These are phyloP conservation scores for Eucalyptus viminalis DNA, from an alignment of 345 rosid genomes.

Conservation along the genomic window DNA sequence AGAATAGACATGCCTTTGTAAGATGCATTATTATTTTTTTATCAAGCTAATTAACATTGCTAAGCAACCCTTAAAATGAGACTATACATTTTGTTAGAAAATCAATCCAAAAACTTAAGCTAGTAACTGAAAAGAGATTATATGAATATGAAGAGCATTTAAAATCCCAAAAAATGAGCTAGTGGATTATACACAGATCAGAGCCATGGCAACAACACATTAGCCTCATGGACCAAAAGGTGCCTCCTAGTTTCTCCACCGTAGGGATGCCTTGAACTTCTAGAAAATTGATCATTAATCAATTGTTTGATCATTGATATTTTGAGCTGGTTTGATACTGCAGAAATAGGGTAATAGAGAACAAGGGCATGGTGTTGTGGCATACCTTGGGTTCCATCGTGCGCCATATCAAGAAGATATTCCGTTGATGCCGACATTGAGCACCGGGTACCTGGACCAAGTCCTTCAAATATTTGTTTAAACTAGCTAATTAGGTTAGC, in stretches of 20 bases:
- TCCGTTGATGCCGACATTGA: conserved; percentile 58
- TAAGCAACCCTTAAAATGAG: too few relatives aligned
- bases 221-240: conserved; percentile 62
- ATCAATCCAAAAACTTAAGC: too few relatives aligned
- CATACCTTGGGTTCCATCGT: conserved; percentile 61
- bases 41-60: too few relatives aligned
- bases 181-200: conserved; percentile 55
- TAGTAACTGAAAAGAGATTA: too few relatives aligned
- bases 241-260: neutral
- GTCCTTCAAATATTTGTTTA: too few relatives aligned
- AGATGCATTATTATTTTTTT: too few relatives aligned
- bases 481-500: neutral
- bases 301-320: neutral
- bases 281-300: neutral
- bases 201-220: conserved; percentile 59
- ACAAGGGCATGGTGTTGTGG: conserved; percentile 65
- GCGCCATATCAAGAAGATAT: conserved; percentile 72
- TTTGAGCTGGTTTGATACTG: neutral
- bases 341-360: conserved; percentile 58
- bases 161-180: conserved; percentile 49
- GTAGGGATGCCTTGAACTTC: neutral
- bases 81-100: too few relatives aligned
- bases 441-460: conserved; percentile 3
- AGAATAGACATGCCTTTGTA: too few relatives aligned
- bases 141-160: too few relatives aligned